Base-by-base conservation (phyloP, 371 early-diverging fungal species). In the Thermomucor indicae-seudaticae region DNA sequence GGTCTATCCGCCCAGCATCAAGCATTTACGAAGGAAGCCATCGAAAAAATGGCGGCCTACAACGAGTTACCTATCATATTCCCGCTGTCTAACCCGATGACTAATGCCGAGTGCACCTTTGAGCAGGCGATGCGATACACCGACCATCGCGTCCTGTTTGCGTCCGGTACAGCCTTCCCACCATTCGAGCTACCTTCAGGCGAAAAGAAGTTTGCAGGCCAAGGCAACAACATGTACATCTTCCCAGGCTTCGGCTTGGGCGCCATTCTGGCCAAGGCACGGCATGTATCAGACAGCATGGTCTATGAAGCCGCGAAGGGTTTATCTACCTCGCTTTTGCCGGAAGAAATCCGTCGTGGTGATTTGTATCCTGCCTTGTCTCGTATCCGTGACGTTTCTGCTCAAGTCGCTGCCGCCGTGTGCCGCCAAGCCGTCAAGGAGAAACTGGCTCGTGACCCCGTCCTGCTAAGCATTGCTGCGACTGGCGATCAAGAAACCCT, bases 121-220 rank as follows among this genome's bases (percentile, higher is more conserved):
- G 92, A 84, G 56, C 74, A 88, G 43, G 95, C 96, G 31, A 90
- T 96, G 91, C 60, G 67, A 38, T 62, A 64, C 51, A 91, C 95
- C 7, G 63, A 90, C 44, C 85, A 90, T 62, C 68, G 79, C 25
- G 94, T 91, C n/a, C 81, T 95, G 47, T 95, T 95, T 79, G 94
- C 93, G n/a, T 92, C 92, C 4, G 96, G 96, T 41, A 94, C 96
- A 5, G 92, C 91, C 12, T 95, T 95, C 79, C 95, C 94, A 29
- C 53, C 72, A 16, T 88, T 85, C 64, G 80, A 72, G 0, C 67
- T 83, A 23, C 84, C 86, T 12, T 90, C 93, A 11, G 93, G 90
- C 16, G 12, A 31, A 37, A 34, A 19, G 24, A 50, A 50, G 50
- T 12, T 24, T 2, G 43, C 54, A 16, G 54, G 27, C 16, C 94